phyloP scores from a whole-genome alignment of 2,329 filamentous ascomycete species.

The Colletotrichum sp. region DNA sequence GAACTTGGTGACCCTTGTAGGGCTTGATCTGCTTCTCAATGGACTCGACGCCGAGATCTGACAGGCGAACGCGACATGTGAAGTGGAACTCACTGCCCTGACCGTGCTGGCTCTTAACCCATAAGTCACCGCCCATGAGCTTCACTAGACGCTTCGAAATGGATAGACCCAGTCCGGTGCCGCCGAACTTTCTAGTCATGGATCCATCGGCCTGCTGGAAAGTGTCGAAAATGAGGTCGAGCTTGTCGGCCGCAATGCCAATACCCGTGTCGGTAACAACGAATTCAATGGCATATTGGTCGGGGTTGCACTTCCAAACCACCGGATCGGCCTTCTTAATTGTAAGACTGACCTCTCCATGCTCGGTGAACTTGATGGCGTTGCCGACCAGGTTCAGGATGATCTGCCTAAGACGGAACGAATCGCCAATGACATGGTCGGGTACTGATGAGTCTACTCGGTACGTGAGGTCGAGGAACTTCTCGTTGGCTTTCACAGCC shows the following conservation, averaged over 20 bases:
- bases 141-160: slow-evolving; percentile 96
- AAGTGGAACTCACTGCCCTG: slow-evolving; percentile 96
- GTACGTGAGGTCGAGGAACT: slow-evolving; percentile 90
- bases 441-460: slow-evolving; percentile 92
- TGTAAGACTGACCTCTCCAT: slow-evolving; percentile 94
- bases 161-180: slow-evolving; percentile 90
- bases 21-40: slow-evolving; percentile 85
- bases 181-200: slow-evolving; percentile 94
- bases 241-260: slow-evolving; percentile 92
- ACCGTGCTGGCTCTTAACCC: slow-evolving; percentile 92
- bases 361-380: slow-evolving; percentile 98
- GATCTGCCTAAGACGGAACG: slow-evolving; percentile 94
- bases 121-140: slow-evolving; percentile 94
- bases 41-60: slow-evolving; percentile 76
- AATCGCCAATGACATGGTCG: slow-evolving; percentile 94
- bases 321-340: slow-evolving; percentile 73
- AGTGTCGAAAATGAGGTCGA: slow-evolving; percentile 97
- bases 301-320: slow-evolving; percentile 67
- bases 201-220: slow-evolving; percentile 99
- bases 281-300: slow-evolving; percentile 94
- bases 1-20: slow-evolving; percentile 90
- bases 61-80: slow-evolving; percentile 88
- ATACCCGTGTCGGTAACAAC: slow-evolving; percentile 96
- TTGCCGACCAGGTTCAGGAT: slow-evolving; percentile 98
- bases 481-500: slow-evolving; percentile 97